Percentiles rank a stretch among this genome's conserved stretches.
Evolutionary conservation across 2,329 filamentous ascomycete species (phyloP).

Genomic region (Alternaria infectoria): DNA sequence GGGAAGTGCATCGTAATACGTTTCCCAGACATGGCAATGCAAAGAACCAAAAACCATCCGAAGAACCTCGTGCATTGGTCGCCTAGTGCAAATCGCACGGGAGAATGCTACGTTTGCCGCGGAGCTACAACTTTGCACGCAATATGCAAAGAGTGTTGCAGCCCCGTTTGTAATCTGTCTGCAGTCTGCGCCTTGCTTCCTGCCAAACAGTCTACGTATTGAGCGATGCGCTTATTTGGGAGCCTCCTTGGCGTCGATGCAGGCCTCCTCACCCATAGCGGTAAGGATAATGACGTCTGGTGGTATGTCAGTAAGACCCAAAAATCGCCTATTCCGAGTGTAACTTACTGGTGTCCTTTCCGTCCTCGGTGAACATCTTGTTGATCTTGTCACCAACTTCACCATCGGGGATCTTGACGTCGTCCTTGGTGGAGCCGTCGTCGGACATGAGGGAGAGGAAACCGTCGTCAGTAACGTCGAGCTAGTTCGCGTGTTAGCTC

Average conservation of each 20-base stretch:
- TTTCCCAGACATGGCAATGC: constrained; percentile 48
- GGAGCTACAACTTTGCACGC: constrained; percentile 33
- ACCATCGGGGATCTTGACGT: constrained; percentile 90
- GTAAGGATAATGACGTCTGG: constrained; percentile 89
- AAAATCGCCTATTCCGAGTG: not conserved
- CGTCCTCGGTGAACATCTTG: constrained; percentile 79
- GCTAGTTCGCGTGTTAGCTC: constrained; percentile 57
- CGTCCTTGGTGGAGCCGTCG: constrained; percentile 86
- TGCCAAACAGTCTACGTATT: constrained; percentile 33
- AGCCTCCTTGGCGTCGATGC: constrained; percentile 94
- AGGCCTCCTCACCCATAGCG: constrained; percentile 93
- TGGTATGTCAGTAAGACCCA: constrained; percentile 22
- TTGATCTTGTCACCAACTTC: constrained; percentile 87
- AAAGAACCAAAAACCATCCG: constrained; percentile 46
- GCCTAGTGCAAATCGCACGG: constrained; percentile 41
- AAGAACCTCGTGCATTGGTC: constrained; percentile 45
- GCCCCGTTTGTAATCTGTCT: constrained; percentile 31
- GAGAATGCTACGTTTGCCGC: constrained; percentile 39
- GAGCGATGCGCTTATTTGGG: constrained; percentile 55
- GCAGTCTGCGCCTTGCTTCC: constrained; percentile 35
- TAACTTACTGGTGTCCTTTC: constrained; percentile 89
- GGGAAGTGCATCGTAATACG: constrained; percentile 44
- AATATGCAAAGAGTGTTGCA: constrained; percentile 29
- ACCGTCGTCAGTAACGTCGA: constrained; percentile 91
- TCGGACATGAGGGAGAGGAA: constrained; percentile 95